These are phyloP conservation scores for Cylindrotheca fusiformis DNA, from an alignment of 108 stramenopile species.

Conservation along the genomic window DNA sequence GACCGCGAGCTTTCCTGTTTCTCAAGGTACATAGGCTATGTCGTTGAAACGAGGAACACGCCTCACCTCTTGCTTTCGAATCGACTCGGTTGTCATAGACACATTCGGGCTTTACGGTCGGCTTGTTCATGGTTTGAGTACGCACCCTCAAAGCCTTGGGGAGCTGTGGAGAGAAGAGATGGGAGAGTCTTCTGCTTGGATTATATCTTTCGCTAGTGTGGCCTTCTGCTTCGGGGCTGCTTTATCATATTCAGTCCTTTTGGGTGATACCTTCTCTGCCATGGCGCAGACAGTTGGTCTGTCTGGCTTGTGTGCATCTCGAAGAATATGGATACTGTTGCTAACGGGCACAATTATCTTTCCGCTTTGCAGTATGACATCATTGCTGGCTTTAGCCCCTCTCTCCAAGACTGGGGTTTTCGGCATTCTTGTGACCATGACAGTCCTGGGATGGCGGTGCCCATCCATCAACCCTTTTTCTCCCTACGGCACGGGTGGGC, in stretches of 20 bases:
- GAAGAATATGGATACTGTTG: slow-evolving; percentile 49
- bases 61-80: no score
- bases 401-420: slow-evolving; percentile 63
- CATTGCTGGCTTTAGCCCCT: slow-evolving; percentile 63
- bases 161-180: slow-evolving; percentile 86
- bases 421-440: slow-evolving; percentile 59
- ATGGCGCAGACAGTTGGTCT: slow-evolving; percentile 33
- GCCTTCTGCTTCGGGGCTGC: slow-evolving; percentile 76
- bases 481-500: slow-evolving; percentile 35
- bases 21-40: no score
- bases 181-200: slow-evolving; percentile 56
- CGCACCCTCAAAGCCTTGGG: slow-evolving; percentile 45
- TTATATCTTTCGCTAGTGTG: slow-evolving; percentile 67
- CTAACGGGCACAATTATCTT: slow-evolving; percentile 53
- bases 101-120: slow-evolving; percentile 80
- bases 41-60: no score
- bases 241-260: slow-evolving; percentile 79
- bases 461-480: slow-evolving; percentile 39
- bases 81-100: no score
- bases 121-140: slow-evolving; percentile 41
- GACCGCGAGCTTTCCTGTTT: no score
- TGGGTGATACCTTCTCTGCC: slow-evolving; percentile 69
- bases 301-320: slow-evolving; percentile 34
- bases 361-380: slow-evolving; percentile 67
- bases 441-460: slow-evolving; percentile 66